Evolutionary conservation across 768 basidiomycete genomes (phyloP).

Genomic region (Collybia nuda): DNA sequence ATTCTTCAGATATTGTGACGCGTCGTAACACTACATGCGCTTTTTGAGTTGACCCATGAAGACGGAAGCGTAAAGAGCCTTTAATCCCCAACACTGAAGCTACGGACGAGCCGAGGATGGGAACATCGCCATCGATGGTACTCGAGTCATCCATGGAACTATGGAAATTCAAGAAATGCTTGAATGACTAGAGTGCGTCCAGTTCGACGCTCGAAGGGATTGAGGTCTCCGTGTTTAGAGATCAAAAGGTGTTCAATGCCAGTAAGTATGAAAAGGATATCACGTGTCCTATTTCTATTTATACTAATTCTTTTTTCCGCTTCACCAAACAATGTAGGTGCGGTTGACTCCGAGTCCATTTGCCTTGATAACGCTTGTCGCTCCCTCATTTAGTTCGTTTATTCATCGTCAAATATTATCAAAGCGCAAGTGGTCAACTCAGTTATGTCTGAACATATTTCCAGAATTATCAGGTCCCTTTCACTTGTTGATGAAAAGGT

Average conservation of each 20-base stretch:
- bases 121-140: constrained; percentile 30
- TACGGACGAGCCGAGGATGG: constrained; percentile 31
- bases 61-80: constrained; percentile 61
- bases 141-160: constrained; percentile 37
- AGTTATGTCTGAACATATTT: neutral
- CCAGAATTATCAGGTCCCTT: neutral
- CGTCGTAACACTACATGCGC: constrained; percentile 68
- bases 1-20: constrained; percentile 48
- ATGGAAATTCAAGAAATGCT: constrained; percentile 5
- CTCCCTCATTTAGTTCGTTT: too few species aligned
- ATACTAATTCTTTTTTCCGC: too few species aligned
- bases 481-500: constrained; percentile 2
- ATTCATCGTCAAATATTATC: too few species aligned
- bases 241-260: too few species aligned
- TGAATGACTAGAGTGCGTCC: neutral
- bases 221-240: too few species aligned
- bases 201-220: too few species aligned
- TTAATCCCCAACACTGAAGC: constrained; percentile 62
- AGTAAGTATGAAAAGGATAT: too few species aligned
- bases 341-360: too few species aligned
- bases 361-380: too few species aligned
- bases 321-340: too few species aligned
- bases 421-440: too few species aligned
- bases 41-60: constrained; percentile 66
- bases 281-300: too few species aligned